These are phyloP conservation scores for Avena eriantha DNA, from an alignment of 176 grass and related monocot species.

Conservation along the genomic window DNA sequence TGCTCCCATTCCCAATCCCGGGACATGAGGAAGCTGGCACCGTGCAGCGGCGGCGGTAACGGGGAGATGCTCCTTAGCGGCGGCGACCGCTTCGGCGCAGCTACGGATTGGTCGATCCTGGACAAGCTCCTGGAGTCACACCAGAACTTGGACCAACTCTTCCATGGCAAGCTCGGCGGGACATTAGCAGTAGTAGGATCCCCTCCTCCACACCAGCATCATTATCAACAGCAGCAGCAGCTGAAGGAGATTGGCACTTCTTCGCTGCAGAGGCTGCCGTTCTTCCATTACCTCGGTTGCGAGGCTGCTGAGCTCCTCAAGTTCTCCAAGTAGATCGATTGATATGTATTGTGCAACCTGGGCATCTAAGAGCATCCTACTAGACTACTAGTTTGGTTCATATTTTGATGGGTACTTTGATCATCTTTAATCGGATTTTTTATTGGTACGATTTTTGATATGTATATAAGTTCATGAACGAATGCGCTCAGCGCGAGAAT, in stretches of 20 bases:
- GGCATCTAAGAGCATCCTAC: not conserved
- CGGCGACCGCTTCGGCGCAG: constrained; percentile 29
- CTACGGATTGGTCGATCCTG: constrained; percentile 82
- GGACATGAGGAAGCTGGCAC: constrained; percentile 56
- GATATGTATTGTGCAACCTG: constrained; percentile 19
- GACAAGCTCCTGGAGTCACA: constrained; percentile 90
- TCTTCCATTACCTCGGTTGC: constrained; percentile 59
- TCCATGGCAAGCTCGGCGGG: constrained; percentile 57
- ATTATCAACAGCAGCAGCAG: constrained; percentile 45
- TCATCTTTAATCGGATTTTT: not conserved
- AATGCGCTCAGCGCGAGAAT: too few relatives aligned
- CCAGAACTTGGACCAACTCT: constrained; percentile 76
- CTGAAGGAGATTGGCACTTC: constrained; percentile 52
- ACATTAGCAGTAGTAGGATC: not conserved
- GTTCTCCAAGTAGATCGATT: constrained; percentile 59
- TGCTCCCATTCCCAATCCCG: constrained; percentile 57
- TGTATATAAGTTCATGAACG: too few relatives aligned
- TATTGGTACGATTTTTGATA: not conserved
- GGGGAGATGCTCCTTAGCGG: constrained; percentile 5
- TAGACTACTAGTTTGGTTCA: not conserved
- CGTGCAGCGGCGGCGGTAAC: not conserved
- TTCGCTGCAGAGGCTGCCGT: constrained; percentile 62
- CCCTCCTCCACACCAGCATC: not conserved
- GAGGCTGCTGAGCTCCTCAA: constrained; percentile 53
- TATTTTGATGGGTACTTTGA: not conserved